Base-by-base conservation (phyloP, 257 asterid species). In the Coffea eugenioides region DNA sequence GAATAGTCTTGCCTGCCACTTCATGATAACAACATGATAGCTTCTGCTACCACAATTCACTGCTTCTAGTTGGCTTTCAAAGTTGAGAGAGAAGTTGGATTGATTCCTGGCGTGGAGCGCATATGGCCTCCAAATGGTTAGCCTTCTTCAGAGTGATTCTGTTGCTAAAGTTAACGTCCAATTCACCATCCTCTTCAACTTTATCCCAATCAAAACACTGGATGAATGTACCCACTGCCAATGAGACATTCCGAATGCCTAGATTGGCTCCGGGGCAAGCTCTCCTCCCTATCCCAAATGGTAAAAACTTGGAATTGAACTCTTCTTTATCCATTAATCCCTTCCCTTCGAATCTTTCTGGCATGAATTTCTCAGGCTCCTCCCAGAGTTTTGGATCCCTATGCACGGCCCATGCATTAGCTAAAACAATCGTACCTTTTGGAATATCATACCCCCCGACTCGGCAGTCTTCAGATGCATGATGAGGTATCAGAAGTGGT, bases 191-290 rank as follows among this genome's bases (percentile, higher is more conserved):
- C 20, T 70, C 21, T 1, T 68, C 71, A 0, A 77, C 72, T 49
- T 65, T 86, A 52, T 84, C 83, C 95, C 91, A 89, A 14, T 91
- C 86, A 54, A 89, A 89, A 80, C 93, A 91, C 84, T 89, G 96
- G 39, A 91, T 75, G 36, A 88, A 78, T 13, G 85, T 83, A 23
- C 90, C 96, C 79, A 91, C 46, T 0, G 84, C 91, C 84, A 91
- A 70, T 0, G 88, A 79, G 25, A 86, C 86, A 20, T 79, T 80
- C 46, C 90, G 77, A 69, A 87, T 18, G 1, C 86, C 93, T 90
- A 91, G 77, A 4, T 48, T 80, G 9, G 79, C 77, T 34, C 92
- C 96, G 4, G 96, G 89, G 57, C 92, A 91, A 0, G 91, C 89
- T 81, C 96, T 82, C 61, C 96, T 85, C 45, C 96, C 96, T 64